Base-by-base conservation (phyloP, 805 yeast species). In the Ogataea ganodermae region DNA sequence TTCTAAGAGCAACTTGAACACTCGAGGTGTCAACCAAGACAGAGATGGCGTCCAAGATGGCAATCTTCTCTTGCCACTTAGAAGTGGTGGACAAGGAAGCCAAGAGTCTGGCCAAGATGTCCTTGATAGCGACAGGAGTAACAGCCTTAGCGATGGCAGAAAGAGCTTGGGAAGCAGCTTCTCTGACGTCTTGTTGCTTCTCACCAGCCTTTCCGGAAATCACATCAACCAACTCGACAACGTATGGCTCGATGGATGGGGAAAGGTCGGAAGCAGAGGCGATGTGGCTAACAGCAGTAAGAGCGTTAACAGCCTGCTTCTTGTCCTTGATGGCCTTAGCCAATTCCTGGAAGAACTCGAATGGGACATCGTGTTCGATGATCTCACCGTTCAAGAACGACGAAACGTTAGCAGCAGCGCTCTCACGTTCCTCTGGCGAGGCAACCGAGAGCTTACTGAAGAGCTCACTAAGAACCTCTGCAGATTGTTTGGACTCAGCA, bases 31-130 rank as follows among this genome's bases (percentile, higher is more conserved):
- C 96, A 64, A 94, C 99, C 68, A 92, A 79, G 61, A 82, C 81
- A 59, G 96, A 74, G 67, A 94, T 78, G 65, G 96, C 86, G 69
- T 81, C 81, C 72, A 94, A 80, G 65, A 91, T 78, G 62, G 96
- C 87, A 67, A 85, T 86, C 85, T 94, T 94, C 81, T 92, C 98
- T 67, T 91, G 91, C 99, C 99, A 94, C 79, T 94, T 94, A 80
- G 85, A 81, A 65, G 94, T 81, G 68, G 74, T 62, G 48, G 78
- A 68, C 66, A 94, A 79, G 72, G 85, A 74, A 53, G 72, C 70
- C 62, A 89, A 78, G 67, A 94, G 74, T 68, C 78, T 80, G 61
- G 97, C 96, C 69, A 94, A 81, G 65, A 91, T 68, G 60, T 86
- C 82, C 84, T 94, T 94, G 76, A 94, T 83, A 58, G 98, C 85